phyloP scores from a whole-genome alignment of 2,329 filamentous ascomycete genomes.

The Aspergillus sp. region DNA sequence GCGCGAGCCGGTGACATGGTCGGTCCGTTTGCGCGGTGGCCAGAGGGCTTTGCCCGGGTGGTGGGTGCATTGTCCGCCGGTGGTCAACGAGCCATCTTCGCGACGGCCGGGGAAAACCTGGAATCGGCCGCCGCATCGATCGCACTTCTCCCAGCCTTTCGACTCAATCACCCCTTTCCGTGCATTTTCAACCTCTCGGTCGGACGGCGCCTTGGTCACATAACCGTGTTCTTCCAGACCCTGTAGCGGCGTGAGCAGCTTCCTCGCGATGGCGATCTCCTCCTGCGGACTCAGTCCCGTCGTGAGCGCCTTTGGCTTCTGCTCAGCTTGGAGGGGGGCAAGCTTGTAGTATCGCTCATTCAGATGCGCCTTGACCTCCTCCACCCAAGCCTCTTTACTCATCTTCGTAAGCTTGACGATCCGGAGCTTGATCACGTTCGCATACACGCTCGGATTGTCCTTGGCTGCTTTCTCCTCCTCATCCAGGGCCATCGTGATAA shows the following conservation, averaged over 20 bases:
- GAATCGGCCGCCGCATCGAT: conserved; percentile 81
- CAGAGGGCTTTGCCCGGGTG: conserved; percentile 73
- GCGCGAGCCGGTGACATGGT: conserved; percentile 55
- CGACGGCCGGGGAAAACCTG: conserved; percentile 88
- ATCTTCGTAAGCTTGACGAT: conserved; percentile 77
- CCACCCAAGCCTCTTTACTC: conserved; percentile 68
- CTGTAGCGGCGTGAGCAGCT: conserved; percentile 63
- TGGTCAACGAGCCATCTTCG: conserved; percentile 70
- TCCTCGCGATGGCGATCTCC: conserved; percentile 64
- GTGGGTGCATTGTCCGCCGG: conserved; percentile 74
- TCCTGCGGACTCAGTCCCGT: conserved; percentile 69
- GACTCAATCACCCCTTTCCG: conserved; percentile 64
- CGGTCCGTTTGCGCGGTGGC: conserved; percentile 54
- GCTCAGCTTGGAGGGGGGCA: conserved; percentile 29
- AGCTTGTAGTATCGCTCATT: conserved; percentile 37
- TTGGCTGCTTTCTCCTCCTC: conserved; percentile 75
- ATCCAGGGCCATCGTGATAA: conserved; percentile 48
- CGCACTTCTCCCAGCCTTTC: conserved; percentile 81
- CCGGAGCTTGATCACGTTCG: conserved; percentile 78
- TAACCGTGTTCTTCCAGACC: conserved; percentile 72
- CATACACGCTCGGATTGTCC: conserved; percentile 69
- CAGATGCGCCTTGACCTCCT: conserved; percentile 53
- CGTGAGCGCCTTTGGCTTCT: conserved; percentile 54
- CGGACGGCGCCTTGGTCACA: conserved; percentile 65
- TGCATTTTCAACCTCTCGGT: conserved; percentile 65